Conservation (phyloP, 495 filamentous ascomycete genomes). For the Chaetomium fimeti region DNA sequence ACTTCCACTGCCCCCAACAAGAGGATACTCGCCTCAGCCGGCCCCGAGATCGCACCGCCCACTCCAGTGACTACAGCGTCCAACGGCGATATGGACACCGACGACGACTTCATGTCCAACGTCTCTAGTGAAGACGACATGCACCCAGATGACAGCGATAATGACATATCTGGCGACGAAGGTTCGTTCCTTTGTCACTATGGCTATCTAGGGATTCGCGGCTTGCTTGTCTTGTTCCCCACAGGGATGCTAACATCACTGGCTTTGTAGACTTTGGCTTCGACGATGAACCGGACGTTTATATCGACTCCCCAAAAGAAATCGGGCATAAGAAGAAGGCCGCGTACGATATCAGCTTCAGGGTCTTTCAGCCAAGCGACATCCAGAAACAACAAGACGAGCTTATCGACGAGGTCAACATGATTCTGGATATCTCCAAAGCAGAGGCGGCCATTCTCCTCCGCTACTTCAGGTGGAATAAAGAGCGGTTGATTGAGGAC, state of each 20-base stretch:
- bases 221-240: neutral
- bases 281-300: conserved; percentile 67
- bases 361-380: conserved; percentile 71
- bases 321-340: conserved; percentile 63
- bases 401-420: conserved; percentile 83
- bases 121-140: conserved; percentile 75
- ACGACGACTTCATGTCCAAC: conserved; percentile 91
- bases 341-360: conserved; percentile 81
- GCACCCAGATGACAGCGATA: conserved; percentile 73
- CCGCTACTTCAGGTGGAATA: conserved; percentile 89
- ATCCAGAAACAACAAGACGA: conserved; percentile 79
- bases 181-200: conserved; percentile 52
- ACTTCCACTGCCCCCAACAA: conserved; percentile 48
- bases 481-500: conserved; percentile 86
- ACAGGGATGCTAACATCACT: conserved; percentile 17
- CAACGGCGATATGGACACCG: conserved; percentile 82
- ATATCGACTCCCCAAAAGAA: conserved; percentile 77
- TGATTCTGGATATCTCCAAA: conserved; percentile 79
- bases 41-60: conserved; percentile 49
- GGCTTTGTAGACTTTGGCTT: conserved; percentile 61
- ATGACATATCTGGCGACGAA: conserved; percentile 69
- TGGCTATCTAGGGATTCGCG: neutral
- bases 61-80: conserved; percentile 58
- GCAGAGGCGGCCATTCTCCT: conserved; percentile 87
- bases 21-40: conserved; percentile 53